phyloP scores from a whole-genome alignment of 495 filamentous ascomycete species.

The Rhypophila decipiens region DNA sequence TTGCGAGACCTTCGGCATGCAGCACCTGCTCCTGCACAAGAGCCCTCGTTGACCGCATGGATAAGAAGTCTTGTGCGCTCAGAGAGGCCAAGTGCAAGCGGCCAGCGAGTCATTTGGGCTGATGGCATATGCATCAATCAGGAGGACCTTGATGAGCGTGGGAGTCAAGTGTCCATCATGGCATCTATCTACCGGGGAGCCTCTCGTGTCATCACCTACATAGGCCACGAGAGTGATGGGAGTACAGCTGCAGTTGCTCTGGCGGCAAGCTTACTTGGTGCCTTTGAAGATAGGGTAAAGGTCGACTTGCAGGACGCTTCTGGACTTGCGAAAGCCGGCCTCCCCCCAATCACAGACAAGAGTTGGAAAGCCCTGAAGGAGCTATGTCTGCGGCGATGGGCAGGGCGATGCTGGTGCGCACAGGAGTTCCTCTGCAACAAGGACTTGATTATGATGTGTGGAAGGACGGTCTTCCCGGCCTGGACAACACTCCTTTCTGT shows the following conservation, averaged over 20 bases:
- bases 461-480: not conserved
- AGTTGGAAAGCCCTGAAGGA: conserved; percentile 1
- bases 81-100: too few relatives aligned
- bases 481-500: not conserved
- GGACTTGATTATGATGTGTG: conserved; percentile 7
- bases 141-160: conserved; percentile 10
- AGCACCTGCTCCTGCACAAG: not conserved
- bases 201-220: conserved; percentile 9
- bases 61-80: too few relatives aligned
- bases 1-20: conserved; percentile 2
- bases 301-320: not conserved
- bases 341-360: not conserved
- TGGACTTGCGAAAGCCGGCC: not conserved
- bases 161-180: conserved; percentile 19
- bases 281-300: not conserved
- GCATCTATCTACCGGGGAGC: conserved; percentile 10
- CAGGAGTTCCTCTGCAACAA: conserved; percentile 8
- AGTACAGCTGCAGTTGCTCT: not conserved
- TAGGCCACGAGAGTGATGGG: conserved; percentile 9
- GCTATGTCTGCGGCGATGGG: conserved; percentile 1
- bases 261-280: not conserved
- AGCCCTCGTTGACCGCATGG: not conserved
- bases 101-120: conserved; percentile 14
- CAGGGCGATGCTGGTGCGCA: conserved; percentile 8
- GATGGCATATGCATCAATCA: conserved; percentile 27